phyloP scores from a whole-genome alignment of 1,284 basidiomycete species.

The Pascua guehoae region DNA sequence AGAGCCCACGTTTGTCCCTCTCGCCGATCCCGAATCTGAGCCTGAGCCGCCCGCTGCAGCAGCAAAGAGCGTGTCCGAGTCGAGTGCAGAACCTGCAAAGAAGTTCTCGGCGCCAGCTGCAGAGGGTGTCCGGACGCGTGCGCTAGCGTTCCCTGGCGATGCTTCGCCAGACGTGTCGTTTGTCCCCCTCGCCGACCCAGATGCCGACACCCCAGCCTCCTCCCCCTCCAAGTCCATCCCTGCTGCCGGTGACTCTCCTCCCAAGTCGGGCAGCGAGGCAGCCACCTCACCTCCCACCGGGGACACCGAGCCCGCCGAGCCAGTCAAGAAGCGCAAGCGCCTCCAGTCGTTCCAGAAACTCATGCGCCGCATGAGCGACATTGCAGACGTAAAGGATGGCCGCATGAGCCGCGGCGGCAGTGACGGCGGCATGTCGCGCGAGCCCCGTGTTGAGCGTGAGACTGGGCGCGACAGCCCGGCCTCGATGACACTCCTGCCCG shows the following conservation, averaged over 20 bases:
- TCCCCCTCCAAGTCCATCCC: background rate
- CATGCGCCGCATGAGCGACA: conserved; percentile 39
- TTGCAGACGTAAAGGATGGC: conserved; percentile 18
- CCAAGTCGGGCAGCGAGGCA: background rate
- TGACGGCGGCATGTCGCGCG: background rate
- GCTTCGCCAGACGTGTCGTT: background rate
- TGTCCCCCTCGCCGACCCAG: background rate
- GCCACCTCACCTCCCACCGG: background rate
- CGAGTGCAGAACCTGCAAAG: too few species aligned
- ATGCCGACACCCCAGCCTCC: background rate
- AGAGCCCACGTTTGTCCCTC: too few species aligned
- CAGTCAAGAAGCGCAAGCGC: conserved; percentile 29
- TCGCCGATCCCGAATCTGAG: too few species aligned
- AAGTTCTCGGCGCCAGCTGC: too few species aligned
- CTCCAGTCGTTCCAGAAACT: conserved; percentile 42
- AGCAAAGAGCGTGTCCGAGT: too few species aligned
- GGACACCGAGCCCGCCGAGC: background rate
- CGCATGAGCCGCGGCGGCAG: conserved; percentile 3
- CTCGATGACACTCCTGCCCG: too few species aligned
- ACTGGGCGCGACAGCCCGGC: conserved; percentile 1
- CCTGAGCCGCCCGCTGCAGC: too few species aligned
- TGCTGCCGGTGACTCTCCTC: background rate
- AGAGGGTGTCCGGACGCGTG: too few species aligned
- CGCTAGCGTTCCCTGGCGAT: too few species aligned
- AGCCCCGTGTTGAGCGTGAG: background rate